Conservation (phyloP, 140 eudicot species). For the Oenanthe javanica region DNA sequence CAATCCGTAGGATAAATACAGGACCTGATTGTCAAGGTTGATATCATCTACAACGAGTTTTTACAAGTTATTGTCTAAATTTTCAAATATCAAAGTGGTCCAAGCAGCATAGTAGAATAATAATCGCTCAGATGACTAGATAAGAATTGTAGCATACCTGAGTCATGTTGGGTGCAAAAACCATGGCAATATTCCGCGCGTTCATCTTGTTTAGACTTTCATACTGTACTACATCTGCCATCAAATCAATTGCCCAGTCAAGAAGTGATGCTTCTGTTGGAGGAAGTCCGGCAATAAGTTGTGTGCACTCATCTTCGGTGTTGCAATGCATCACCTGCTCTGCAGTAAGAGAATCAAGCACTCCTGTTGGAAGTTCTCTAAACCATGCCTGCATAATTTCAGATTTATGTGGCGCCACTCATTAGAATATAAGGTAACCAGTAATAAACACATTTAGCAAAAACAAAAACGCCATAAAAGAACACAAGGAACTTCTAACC, state of each 20-base stretch:
- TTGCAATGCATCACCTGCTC: slow-evolving; percentile 94
- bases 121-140: background rate
- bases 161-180: slow-evolving; percentile 93
- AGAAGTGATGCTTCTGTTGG: slow-evolving; percentile 78
- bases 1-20: background rate
- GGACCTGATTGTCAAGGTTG: background rate
- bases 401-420: background rate
- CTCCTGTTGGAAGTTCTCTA: slow-evolving; percentile 93
- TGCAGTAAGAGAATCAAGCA: slow-evolving; percentile 77
- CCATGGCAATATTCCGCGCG: slow-evolving; percentile 87
- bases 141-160: slow-evolving; percentile 34
- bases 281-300: slow-evolving; percentile 61
- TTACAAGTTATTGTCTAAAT: no score
- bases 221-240: slow-evolving; percentile 77
- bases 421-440: background rate
- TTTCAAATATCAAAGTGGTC: background rate
- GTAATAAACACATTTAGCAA: background rate
- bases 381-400: slow-evolving; percentile 82
- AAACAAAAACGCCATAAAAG: no score
- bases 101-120: no score
- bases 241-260: slow-evolving; percentile 82
- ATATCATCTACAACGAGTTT: background rate
- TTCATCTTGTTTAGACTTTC: slow-evolving; percentile 84
- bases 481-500: background rate
- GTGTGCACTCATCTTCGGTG: slow-evolving; percentile 68